Conservation (phyloP, 2,329 filamentous ascomycete genomes). For the Aspergillus novofumigatus region DNA sequence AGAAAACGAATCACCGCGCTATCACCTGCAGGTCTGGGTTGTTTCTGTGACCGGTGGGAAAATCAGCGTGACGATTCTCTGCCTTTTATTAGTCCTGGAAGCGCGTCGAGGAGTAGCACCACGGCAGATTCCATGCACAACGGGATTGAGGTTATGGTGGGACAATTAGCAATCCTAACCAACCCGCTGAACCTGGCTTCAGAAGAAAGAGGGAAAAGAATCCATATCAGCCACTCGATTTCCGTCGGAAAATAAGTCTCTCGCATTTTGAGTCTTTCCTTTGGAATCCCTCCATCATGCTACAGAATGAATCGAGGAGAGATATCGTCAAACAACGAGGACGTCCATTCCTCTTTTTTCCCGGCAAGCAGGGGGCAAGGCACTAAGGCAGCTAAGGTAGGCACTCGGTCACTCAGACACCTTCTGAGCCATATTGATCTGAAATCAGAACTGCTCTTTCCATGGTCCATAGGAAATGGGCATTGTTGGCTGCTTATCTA, state of each 20-base stretch:
- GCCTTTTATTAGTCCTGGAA: neutral
- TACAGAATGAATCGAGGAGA: neutral
- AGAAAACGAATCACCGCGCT: constrained; percentile 14
- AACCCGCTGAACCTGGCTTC: neutral
- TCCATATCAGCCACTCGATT: neutral
- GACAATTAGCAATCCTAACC: neutral
- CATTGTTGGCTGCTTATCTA: neutral
- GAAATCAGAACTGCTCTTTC: neutral
- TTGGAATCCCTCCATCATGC: neutral
- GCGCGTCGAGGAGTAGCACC: neutral
- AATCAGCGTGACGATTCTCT: neutral
- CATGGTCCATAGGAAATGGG: too few relatives aligned
- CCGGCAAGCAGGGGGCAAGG: neutral
- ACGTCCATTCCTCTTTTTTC: neutral
- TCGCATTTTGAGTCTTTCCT: neutral
- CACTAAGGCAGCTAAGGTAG: neutral
- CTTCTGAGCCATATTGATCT: neutral
- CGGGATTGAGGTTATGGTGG: constrained; percentile 1
- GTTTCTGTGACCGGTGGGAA: neutral
- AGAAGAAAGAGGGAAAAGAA: neutral
- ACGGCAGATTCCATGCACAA: constrained; percentile 6
- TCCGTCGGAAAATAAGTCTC: neutral
- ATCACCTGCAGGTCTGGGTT: neutral
- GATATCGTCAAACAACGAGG: neutral
- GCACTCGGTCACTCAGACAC: neutral